Percentiles rank a stretch among this genome's conserved stretches.
Conservation (phyloP, 176 grass and related monocot genomes). For the Thinopyrum elongatum region DNA sequence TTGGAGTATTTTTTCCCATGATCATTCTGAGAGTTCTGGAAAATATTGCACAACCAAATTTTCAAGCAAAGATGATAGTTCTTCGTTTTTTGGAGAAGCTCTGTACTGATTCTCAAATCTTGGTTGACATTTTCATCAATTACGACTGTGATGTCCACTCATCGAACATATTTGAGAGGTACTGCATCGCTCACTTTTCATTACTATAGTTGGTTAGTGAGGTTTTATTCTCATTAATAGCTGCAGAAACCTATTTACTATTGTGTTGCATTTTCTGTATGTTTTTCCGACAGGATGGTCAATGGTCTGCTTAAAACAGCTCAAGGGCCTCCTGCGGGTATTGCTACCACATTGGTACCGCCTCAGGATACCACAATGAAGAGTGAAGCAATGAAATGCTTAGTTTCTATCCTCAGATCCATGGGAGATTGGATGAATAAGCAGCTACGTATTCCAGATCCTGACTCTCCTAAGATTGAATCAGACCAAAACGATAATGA, state of each 20-base stretch:
- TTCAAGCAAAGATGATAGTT: slow-evolving; percentile 96
- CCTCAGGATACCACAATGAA: slow-evolving; percentile 93
- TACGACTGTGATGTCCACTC: slow-evolving; percentile 99
- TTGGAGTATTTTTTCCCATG: slow-evolving; percentile 98
- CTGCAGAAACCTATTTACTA: neutral
- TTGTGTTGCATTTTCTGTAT: slow-evolving; percentile 28
- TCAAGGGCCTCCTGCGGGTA: slow-evolving; percentile 94
- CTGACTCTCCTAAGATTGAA: slow-evolving; percentile 68
- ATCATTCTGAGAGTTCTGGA: slow-evolving; percentile 97
- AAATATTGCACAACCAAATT: slow-evolving; percentile 99
- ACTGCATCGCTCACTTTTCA: slow-evolving; percentile 15
- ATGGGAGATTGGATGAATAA: slow-evolving; percentile 99
- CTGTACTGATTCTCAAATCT: slow-evolving; percentile 90
- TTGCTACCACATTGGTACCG: slow-evolving; percentile 75
- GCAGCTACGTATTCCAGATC: slow-evolving; percentile 87
- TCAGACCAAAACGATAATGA: slow-evolving; percentile 62
- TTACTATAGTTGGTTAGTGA: slow-evolving; percentile 23
- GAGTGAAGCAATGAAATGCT: slow-evolving; percentile 97
- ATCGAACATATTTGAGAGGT: slow-evolving; percentile 99
- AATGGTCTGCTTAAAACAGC: slow-evolving; percentile 97
- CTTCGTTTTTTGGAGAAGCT: slow-evolving; percentile 97
- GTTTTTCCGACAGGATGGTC: slow-evolving; percentile 71
- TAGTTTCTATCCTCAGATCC: slow-evolving; percentile 94
- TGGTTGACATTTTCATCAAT: slow-evolving; percentile 98
- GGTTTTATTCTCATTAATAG: slow-evolving; percentile 25